Base-by-base conservation (phyloP, 768 basidiomycete species). In the Psilocybe tampanensis region DNA sequence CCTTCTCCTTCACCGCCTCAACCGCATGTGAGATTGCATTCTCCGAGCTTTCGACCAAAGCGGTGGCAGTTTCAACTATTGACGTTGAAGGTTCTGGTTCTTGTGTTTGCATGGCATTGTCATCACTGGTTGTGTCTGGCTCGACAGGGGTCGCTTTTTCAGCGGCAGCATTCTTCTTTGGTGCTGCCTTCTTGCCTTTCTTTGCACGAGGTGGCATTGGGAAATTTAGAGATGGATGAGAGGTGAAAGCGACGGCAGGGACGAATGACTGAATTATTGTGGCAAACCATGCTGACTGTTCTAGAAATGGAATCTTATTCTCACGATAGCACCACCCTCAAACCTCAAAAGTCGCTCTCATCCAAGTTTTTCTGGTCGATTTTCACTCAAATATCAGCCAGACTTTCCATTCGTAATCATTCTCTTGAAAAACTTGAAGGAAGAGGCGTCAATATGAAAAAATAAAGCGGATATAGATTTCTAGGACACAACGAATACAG, bases 31-130 rank as follows among this genome's bases (percentile, higher is more conserved):
- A 61, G 21, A 68, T 63, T 6, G 41, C 62, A 12, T 59, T 45
- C 29, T 65, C 60, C 4, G 55, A 63, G 21, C 44, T 62, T 44
- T 62, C 60, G 21, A 59, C 45, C 1, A 61, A 11, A 23, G 60
- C 52, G 1, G 48, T 23, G 2, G 63, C 44, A 2, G 60, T 26
- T 43, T 64, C 36, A 21, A 47, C 48, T 19, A 58, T 23, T 52
- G 60, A 53, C n/a, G 54, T 58, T 9, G 69, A 64, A 2, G 64
- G 54, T 55, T 54, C 56, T 36, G 64, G 62, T 52, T 66, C 58
- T 50, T 65, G 64, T 18, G 60, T 60, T 45, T 64, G 55, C 64
- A 68, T 64, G 24, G 60, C 49, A 18, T 59, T 50, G 49, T 63
- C 64, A 24, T 66, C 64, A 21, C 55, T 55, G 17, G 52, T 39